A percentile compares a stretch with the other conserved stretches of the same genome.
Conservation (phyloP, 2,329 filamentous ascomycete genomes). For the Pezicula carpinea region DNA sequence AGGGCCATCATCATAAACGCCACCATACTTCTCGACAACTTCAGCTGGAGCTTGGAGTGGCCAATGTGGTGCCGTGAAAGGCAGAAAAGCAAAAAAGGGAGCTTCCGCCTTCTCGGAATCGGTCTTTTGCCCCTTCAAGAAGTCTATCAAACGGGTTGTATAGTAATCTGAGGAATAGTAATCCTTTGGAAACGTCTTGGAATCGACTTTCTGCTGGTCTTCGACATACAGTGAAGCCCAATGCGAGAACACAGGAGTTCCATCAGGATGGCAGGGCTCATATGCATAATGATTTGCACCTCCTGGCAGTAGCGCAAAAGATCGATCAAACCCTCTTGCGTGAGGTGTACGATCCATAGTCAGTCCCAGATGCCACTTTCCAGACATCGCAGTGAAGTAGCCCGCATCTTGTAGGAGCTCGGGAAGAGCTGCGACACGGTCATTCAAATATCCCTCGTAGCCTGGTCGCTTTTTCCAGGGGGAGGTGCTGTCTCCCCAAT, state of each 20-base stretch:
- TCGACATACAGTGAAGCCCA: constrained; percentile 1
- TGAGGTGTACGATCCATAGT: constrained; percentile 51
- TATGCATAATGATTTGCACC: constrained; percentile 48
- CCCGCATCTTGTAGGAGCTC: constrained; percentile 54
- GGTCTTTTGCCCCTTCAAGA: constrained; percentile 16
- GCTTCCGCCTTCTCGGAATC: constrained; percentile 10
- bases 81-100: constrained; percentile 45
- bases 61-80: constrained; percentile 51
- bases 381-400: constrained; percentile 56
- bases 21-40: constrained; percentile 35
- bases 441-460: constrained; percentile 61
- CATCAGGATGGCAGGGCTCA: background rate
- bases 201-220: background rate
- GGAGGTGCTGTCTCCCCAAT: background rate
- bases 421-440: constrained; percentile 51
- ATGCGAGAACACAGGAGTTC: background rate
- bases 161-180: constrained; percentile 11
- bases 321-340: constrained; percentile 53
- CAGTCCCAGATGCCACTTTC: constrained; percentile 60
- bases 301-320: constrained; percentile 55
- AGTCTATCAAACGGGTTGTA: constrained; percentile 10
- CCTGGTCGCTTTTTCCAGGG: constrained; percentile 28
- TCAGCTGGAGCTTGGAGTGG: constrained; percentile 42
- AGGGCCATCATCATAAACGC: constrained; percentile 55
- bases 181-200: constrained; percentile 4